Conservation (phyloP, 176 grass and related monocot genomes). For the Phoenix dactylifera region DNA sequence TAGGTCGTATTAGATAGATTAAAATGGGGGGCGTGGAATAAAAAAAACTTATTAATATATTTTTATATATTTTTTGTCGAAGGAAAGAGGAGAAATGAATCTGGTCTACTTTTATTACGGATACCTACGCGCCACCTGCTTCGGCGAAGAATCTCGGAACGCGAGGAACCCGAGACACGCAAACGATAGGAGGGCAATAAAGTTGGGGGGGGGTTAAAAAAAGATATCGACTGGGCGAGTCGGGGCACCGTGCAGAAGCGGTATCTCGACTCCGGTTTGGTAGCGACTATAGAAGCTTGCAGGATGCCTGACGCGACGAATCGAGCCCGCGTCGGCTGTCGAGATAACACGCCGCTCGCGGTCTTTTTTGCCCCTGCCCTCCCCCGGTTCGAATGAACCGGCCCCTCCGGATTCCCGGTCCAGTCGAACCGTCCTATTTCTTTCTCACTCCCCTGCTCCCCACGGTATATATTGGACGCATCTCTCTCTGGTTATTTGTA, state of each 20-base stretch:
- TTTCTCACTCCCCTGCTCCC: slow-evolving; percentile 6
- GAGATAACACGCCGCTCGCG: too few species aligned
- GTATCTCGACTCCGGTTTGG: slow-evolving; percentile 29
- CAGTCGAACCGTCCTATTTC: slow-evolving; percentile 2
- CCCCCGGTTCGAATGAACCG: slow-evolving; percentile 12
- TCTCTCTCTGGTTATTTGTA: neutral
- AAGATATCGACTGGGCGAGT: slow-evolving; percentile 19
- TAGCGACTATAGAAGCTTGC: neutral
- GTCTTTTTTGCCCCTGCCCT: neutral
- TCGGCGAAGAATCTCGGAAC: slow-evolving; percentile 4
- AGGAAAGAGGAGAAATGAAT: neutral
- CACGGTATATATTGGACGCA: too few species aligned
- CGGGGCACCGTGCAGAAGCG: slow-evolving; percentile 23
- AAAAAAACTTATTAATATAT: too few species aligned
- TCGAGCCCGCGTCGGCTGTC: slow-evolving; percentile 21
- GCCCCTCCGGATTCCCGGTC: slow-evolving; percentile 22
- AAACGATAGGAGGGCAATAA: neutral
- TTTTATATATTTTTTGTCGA: too few species aligned
- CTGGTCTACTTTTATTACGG: neutral
- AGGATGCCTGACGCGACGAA: slow-evolving; percentile 58
- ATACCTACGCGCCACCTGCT: slow-evolving; percentile 16
- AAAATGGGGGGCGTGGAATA: too few species aligned
- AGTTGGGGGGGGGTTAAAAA: neutral
- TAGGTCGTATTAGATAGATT: too few species aligned
- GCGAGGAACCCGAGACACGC: neutral